Evolutionary conservation across 2,329 filamentous ascomycete species (phyloP).

Genomic region (Pezicula rhizophila): DNA sequence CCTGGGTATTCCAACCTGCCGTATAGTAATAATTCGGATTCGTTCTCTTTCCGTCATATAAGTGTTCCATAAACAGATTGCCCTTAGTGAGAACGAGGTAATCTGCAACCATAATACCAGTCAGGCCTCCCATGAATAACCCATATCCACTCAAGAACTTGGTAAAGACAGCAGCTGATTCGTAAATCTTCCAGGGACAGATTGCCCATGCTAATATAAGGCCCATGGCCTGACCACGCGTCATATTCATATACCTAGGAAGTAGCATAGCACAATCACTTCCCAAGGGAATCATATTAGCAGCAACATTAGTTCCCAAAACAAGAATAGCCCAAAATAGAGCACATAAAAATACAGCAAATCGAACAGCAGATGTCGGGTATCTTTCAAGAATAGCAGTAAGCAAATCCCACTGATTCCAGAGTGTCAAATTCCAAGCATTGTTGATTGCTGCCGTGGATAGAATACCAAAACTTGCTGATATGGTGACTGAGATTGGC

Average conservation of each 20-base stretch:
- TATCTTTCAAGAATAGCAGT: constrained; percentile 4
- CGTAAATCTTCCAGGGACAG: constrained; percentile 12
- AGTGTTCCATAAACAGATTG: constrained; percentile 22
- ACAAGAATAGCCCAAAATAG: not conserved
- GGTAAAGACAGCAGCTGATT: constrained; percentile 7
- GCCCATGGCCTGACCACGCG: constrained; percentile 8
- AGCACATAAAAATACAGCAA: constrained; percentile 2
- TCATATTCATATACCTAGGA: constrained; percentile 6
- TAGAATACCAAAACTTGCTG: constrained; percentile 35
- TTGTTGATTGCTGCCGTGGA: constrained; percentile 35
- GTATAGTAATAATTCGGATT: constrained; percentile 25
- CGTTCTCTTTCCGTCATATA: constrained; percentile 19
- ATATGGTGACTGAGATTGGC: constrained; percentile 32
- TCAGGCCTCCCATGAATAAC: constrained; percentile 12
- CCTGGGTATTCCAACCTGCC: constrained; percentile 25
- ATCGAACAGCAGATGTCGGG: not conserved
- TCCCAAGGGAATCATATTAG: constrained; percentile 5
- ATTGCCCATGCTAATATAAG: constrained; percentile 14
- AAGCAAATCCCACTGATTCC: constrained; percentile 6
- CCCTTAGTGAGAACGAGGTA: constrained; percentile 25
- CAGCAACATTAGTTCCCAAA: constrained; percentile 3
- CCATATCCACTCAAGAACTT: constrained; percentile 17
- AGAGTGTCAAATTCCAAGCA: constrained; percentile 25
- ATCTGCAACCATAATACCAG: constrained; percentile 16
- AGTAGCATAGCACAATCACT: constrained; percentile 2